Conservation (phyloP, 305 asterid genomes). For the Nicotiana rustica region DNA sequence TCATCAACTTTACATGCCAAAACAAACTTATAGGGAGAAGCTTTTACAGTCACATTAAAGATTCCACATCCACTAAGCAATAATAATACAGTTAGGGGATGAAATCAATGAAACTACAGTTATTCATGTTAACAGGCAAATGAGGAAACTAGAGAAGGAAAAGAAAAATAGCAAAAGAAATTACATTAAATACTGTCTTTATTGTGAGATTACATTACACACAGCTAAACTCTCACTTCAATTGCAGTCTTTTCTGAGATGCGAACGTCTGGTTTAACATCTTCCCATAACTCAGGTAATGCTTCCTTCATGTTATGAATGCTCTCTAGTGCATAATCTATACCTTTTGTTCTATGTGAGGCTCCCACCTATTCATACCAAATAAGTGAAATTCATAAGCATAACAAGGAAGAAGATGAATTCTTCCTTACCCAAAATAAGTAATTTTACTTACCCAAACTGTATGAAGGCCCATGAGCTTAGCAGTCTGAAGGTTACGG, state of each 20-base stretch:
- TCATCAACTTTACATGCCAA: neutral
- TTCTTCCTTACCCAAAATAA: neutral
- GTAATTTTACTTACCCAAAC: constrained; percentile 67
- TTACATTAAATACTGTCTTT: neutral
- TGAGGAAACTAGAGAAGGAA: neutral
- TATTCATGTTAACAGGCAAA: neutral
- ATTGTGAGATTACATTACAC: neutral
- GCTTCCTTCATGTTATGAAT: constrained; percentile 93
- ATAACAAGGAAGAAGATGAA: neutral
- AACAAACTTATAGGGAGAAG: neutral
- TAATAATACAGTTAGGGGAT: constrained; percentile 30
- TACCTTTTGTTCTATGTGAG: constrained; percentile 62
- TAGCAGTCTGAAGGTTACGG: constrained; percentile 81
- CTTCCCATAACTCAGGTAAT: constrained; percentile 90
- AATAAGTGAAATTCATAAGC: constrained; percentile 5
- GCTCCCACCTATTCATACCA: constrained; percentile 66
- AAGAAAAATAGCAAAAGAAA: neutral
- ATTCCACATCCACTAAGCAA: constrained; percentile 37
- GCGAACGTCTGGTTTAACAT: constrained; percentile 49
- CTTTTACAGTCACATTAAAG: constrained; percentile 29
- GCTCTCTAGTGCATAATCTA: constrained; percentile 82
- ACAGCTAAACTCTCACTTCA: constrained; percentile 65
- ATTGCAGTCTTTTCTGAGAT: constrained; percentile 61
- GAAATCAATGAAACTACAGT: constrained; percentile 16
- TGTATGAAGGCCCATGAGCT: constrained; percentile 65